These are phyloP conservation scores for Diaporthe vexans DNA, from an alignment of 2,329 filamentous ascomycete species.

Conservation along the genomic window DNA sequence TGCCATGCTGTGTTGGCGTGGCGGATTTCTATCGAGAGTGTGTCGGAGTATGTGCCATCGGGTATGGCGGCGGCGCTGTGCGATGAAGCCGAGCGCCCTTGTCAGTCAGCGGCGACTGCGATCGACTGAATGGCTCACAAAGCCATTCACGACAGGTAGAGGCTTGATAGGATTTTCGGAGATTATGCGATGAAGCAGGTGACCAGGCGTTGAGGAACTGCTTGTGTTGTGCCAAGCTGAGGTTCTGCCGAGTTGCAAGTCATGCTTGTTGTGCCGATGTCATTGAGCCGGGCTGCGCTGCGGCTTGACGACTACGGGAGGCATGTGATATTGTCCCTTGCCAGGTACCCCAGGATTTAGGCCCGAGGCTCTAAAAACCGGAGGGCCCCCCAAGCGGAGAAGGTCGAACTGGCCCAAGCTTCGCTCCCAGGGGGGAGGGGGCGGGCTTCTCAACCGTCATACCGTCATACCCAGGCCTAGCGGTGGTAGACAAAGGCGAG, in stretches of 20 bases:
- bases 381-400: conserved; percentile 11
- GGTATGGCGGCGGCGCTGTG: conserved; percentile 23
- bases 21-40: conserved; percentile 13
- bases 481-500: too few relatives aligned
- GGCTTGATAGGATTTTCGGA: not conserved
- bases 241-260: conserved; percentile 1
- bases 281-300: not conserved
- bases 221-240: conserved; percentile 35
- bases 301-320: not conserved
- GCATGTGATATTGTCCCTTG: conserved; percentile 36
- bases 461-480: not conserved
- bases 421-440: not conserved
- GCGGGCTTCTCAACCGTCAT: conserved; percentile 5
- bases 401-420: conserved; percentile 21
- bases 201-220: not conserved
- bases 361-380: conserved; percentile 32
- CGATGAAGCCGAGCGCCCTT: conserved; percentile 10
- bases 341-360: conserved; percentile 13
- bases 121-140: not conserved
- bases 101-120: not conserved
- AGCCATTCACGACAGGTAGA: not conserved
- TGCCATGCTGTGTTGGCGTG: conserved; percentile 72
- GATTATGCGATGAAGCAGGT: not conserved
- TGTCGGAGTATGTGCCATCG: conserved; percentile 16
- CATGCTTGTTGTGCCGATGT: conserved; percentile 33